Conservation (phyloP, 176 grass and related monocot genomes). For the Puccinellia tenuiflora region DNA sequence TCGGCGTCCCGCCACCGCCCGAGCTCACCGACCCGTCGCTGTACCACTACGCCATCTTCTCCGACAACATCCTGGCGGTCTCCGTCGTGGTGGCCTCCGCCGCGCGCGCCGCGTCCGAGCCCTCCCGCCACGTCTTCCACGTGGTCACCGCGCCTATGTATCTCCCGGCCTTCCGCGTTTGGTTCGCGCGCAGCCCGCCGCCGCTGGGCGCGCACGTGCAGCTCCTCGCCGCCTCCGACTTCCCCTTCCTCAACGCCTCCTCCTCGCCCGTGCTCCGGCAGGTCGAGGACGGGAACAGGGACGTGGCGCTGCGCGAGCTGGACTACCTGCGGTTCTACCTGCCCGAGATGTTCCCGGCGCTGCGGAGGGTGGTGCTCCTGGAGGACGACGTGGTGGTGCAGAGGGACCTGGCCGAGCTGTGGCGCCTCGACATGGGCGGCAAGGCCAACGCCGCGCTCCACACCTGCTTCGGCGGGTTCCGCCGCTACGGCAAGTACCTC, state of each 20-base stretch:
- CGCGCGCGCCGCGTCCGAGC: slow-evolving; percentile 53
- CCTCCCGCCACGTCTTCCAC: slow-evolving; percentile 85
- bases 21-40: slow-evolving; percentile 47
- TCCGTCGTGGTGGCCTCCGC: slow-evolving; percentile 83
- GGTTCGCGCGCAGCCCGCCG: slow-evolving; percentile 66
- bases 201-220: slow-evolving; percentile 41
- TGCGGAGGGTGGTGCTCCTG: slow-evolving; percentile 61
- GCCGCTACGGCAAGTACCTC: slow-evolving; percentile 66
- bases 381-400: slow-evolving; percentile 97
- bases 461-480: slow-evolving; percentile 87
- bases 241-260: slow-evolving; percentile 64
- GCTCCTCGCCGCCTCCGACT: slow-evolving; percentile 50
- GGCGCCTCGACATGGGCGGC: slow-evolving; percentile 60
- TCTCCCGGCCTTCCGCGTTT: slow-evolving; percentile 80
- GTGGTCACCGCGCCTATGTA: slow-evolving; percentile 91
- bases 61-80: slow-evolving; percentile 80
- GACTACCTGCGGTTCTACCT: slow-evolving; percentile 88
- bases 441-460: slow-evolving; percentile 72
- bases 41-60: slow-evolving; percentile 83
- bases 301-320: slow-evolving; percentile 59
- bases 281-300: slow-evolving; percentile 56
- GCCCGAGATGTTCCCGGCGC: slow-evolving; percentile 74
- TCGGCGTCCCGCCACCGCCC: background rate
- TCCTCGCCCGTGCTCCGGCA: slow-evolving; percentile 59
- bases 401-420: slow-evolving; percentile 66